These are phyloP conservation scores for Sesbania bispinosa DNA, from an alignment of 306 rosid species.

Conservation along the genomic window DNA sequence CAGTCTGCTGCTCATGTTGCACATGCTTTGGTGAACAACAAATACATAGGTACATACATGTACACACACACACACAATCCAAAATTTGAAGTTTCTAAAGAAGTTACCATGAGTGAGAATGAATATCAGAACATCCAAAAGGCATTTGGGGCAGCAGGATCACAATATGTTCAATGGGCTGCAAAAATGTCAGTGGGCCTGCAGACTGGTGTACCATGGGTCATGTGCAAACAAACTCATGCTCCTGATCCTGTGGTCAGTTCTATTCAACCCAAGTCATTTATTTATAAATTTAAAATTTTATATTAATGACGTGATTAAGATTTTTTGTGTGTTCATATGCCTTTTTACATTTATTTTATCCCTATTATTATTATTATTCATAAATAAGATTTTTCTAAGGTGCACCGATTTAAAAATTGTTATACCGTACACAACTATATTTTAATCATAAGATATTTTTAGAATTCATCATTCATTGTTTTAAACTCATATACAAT, in stretches of 20 bases:
- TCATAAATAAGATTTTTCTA: no score
- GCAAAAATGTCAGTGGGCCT: constrained; percentile 70
- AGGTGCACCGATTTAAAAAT: no score
- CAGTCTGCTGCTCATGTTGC: constrained; percentile 63
- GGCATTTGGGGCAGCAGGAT: constrained; percentile 45
- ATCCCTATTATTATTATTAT: no score
- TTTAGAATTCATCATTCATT: no score
- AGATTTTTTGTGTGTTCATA: no score
- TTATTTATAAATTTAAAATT: no score
- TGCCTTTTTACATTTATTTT: no score
- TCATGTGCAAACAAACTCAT: constrained; percentile 80
- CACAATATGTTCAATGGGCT: constrained; percentile 54
- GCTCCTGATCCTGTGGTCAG: constrained; percentile 82
- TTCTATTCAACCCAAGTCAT: neutral
- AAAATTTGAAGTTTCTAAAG: neutral
- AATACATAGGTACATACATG: constrained; percentile 39
- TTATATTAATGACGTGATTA: no score
- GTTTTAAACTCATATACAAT: no score
- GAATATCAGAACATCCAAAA: constrained; percentile 56
- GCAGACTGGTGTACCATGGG: no score
- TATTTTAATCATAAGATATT: no score
- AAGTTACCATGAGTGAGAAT: constrained; percentile 30
- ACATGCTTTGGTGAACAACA: constrained; percentile 46
- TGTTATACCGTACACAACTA: no score
- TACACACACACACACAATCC: neutral